Percentiles rank a stretch among this genome's conserved stretches.
These are phyloP conservation scores for Basidiobolus meristosporus DNA, from an alignment of 371 early-diverging fungal genomes.

Conservation along the genomic window DNA sequence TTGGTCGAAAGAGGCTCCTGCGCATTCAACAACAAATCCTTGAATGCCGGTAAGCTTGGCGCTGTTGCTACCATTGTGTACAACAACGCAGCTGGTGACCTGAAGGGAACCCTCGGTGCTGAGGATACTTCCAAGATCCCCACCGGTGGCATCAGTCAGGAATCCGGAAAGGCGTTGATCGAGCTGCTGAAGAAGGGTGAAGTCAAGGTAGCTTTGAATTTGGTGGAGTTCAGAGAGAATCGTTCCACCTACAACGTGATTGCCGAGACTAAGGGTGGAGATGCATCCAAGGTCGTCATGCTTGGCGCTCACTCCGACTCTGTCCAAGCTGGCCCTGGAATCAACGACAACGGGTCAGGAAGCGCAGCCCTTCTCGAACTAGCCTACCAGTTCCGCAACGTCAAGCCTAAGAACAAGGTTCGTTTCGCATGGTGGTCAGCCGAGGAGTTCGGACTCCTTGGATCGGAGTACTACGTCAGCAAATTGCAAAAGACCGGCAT, in stretches of 20 bases:
- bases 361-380: conserved; percentile 40
- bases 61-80: conserved; percentile 33
- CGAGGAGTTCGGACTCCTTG: conserved; percentile 56
- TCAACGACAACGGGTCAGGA: conserved; percentile 54
- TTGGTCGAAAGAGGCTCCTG: conserved; percentile 41
- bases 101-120: too few species aligned
- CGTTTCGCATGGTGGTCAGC: conserved; percentile 69
- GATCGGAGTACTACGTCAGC: conserved; percentile 37
- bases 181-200: too few species aligned
- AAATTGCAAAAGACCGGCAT: conserved; percentile 9
- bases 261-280: too few species aligned
- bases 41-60: conserved; percentile 34
- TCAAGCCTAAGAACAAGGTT: too few species aligned
- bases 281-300: conserved; percentile 8
- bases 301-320: conserved; percentile 28
- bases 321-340: conserved; percentile 42
- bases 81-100: conserved; percentile 15
- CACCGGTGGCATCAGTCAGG: too few species aligned
- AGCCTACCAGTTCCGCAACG: conserved; percentile 15
- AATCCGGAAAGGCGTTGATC: too few species aligned
- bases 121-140: too few species aligned
- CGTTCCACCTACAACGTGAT: too few species aligned
- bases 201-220: too few species aligned
- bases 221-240: too few species aligned
- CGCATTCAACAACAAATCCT: conserved; percentile 18